Percentiles rank a stretch among this genome's conserved stretches.
These are phyloP conservation scores for Pleurotus platypus DNA, from an alignment of 768 basidiomycete genomes.

Conservation along the genomic window DNA sequence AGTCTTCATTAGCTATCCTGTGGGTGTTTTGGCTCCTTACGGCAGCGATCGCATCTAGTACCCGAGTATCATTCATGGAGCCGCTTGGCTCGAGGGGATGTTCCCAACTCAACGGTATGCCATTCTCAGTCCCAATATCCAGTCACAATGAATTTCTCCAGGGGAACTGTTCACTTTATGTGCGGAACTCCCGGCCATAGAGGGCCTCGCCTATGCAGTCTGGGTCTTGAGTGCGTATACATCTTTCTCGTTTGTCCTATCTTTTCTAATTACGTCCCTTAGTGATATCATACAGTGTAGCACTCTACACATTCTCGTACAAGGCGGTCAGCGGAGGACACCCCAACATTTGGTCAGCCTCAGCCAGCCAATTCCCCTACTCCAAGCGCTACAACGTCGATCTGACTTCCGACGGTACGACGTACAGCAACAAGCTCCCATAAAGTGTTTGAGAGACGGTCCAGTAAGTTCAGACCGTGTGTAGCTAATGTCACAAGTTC, in stretches of 20 bases:
- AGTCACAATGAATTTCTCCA: background rate
- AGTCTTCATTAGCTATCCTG: background rate
- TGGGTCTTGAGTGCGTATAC: background rate
- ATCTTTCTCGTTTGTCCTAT: no score
- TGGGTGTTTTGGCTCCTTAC: background rate
- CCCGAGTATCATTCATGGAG: background rate
- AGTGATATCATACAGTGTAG: conserved; percentile 12
- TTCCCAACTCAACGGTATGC: background rate
- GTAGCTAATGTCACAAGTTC: no score
- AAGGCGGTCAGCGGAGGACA: conserved; percentile 11
- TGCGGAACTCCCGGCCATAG: background rate
- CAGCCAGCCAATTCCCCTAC: background rate
- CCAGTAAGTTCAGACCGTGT: no score
- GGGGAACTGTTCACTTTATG: background rate
- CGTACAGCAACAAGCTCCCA: no score
- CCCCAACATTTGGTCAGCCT: background rate
- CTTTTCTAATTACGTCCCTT: background rate
- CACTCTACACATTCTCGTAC: conserved; percentile 8
- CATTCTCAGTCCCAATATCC: background rate
- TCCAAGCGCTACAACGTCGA: background rate
- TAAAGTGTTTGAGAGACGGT: no score
- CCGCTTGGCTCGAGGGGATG: background rate
- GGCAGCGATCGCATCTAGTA: background rate
- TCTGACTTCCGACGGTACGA: no score
- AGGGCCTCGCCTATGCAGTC: background rate